Evolutionary conservation across 768 basidiomycete genomes (phyloP), one percentile per base, ranked within the genome.

Genomic region (Thelephora ganbajun): DNA sequence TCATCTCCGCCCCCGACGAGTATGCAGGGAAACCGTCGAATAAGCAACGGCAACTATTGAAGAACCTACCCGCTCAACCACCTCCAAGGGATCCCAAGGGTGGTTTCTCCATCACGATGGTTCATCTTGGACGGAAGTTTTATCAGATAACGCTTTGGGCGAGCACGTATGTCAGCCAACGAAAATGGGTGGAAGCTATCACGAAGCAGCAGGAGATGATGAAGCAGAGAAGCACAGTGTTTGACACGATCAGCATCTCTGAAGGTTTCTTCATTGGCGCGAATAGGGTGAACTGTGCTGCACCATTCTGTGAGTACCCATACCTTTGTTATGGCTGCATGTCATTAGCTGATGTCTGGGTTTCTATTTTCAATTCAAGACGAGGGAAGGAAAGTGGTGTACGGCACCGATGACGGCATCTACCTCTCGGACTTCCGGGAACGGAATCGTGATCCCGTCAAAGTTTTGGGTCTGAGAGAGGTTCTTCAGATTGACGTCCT

Each of bases 321-420:
- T 34, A n/a, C 23, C 13, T 18, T 33, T 26, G 30, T 26, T 19
- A n/a, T 30, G 6, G 19, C 41, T 4, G 11, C 23, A 14, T 14
- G 12, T 13, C 19, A 41, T 34, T 14, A 22, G 9, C 26, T 30
- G 26, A 30, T 30, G 5, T 9, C 26, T 33, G 53, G 9, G 47
- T 39, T n/a, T n/a, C n/a, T n/a, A n/a, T n/a, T n/a, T n/a, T 50
- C 13, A 42, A 41, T 42, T 33, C 61, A 96, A 30, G 93, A 74
- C 57, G 76, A 76, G 48, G 94, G 91, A 11, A 69, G 83, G 56
- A 75, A 81, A 48, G 80, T 96, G 55, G 92, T 88, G 7, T 98
- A 93, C 63, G 96, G 94, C n/a, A 94, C 94, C 3, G 88, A 93
- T 57, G 92, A 97, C 53, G 96, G 96, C 20, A 85, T 99, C 20